Base-by-base conservation (phyloP, 2,329 filamentous ascomycete genomes). In the Thermothelomyces thermophilus region DNA sequence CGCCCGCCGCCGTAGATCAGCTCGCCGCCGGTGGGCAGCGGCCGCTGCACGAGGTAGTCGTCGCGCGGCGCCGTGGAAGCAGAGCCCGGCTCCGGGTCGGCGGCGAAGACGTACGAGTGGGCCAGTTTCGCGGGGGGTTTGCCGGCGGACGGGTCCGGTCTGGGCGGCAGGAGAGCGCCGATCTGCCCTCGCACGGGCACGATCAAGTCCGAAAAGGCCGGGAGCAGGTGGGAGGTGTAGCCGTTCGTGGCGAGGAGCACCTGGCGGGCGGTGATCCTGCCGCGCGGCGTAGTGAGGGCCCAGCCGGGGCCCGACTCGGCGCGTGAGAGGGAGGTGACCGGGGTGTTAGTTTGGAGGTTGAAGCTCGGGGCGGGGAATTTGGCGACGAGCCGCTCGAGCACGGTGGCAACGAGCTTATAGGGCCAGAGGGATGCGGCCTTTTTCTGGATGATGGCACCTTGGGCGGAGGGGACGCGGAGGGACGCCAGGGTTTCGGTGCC, bases 211-310 rank as follows among this genome's bases (percentile, higher is more conserved):
- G 77, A 72, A 58, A 91, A 84, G 30, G 70, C 63, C 0, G 87
- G 87, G 1, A 91, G 69, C 3, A 95, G 73, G 53, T 83, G 76
- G 1, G 87, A 87, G 0, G 88, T 90, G 66, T 95, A 94, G 3
- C 74, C 90, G 62, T 95, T 95, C 1, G 86, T 91, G 4, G 87
- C 85, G 14, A 95, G 75, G 16, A 95, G 74, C 17, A 95, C 79
- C 30, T 78, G 74, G 11, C 71, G 68, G 1, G 88, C 74, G 0
- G 64, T 64, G 48, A 94, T 75, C 36, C 68, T 70, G n/a, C 89
- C 90, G 19, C 88, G 80, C 0, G 73, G 66, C 0, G 89, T 94
- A 41, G 81, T 71, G 0, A 89, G 69, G 0, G 73, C 72, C 80
- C 86, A 90, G 3, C 62, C 62, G 9, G 50, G 48, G 36, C 49